Conservation (phyloP, 1,139 yeast species). For the Suhomyces coccinellae region DNA sequence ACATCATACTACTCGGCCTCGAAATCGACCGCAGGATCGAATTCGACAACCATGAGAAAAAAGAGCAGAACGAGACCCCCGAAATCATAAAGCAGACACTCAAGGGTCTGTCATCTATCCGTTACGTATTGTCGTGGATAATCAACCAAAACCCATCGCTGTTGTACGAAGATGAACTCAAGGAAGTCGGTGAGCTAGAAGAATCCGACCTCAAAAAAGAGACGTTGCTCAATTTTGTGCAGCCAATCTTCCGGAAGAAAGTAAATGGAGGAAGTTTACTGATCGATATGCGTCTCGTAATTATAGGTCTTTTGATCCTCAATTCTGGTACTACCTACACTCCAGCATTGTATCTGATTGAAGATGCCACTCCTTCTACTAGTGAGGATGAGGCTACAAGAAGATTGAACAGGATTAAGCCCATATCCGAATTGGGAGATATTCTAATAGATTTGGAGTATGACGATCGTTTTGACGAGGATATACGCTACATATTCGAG, state of each 20-base stretch:
- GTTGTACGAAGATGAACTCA: constrained; percentile 20
- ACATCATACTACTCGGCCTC: constrained; percentile 54
- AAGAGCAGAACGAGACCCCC: constrained; percentile 45
- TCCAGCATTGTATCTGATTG: constrained; percentile 14
- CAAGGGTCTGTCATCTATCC: constrained; percentile 62
- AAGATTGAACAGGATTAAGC: constrained; percentile 24
- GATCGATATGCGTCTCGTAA: constrained; percentile 50
- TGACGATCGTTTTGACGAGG: constrained; percentile 72
- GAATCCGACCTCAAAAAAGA: constrained; percentile 56
- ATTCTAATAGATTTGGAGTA: constrained; percentile 57
- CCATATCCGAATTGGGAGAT: constrained; percentile 48
- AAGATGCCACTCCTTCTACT: constrained; percentile 14
- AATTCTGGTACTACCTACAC: constrained; percentile 27
- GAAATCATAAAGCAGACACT: constrained; percentile 50
- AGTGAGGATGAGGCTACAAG: constrained; percentile 20
- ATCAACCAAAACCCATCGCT: constrained; percentile 49
- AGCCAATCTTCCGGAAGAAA: constrained; percentile 60
- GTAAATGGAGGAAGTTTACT: constrained; percentile 57
- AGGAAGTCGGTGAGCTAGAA: constrained; percentile 22
- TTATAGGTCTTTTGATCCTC: constrained; percentile 29
- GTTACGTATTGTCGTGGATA: constrained; percentile 61
- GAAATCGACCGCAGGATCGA: constrained; percentile 66
- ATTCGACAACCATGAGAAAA: constrained; percentile 36
- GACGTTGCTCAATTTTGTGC: constrained; percentile 54
- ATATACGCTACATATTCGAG: constrained; percentile 69